Evolutionary conservation across 352 stramenopile species (phyloP), one percentile per base, ranked within the genome.

Genomic region (Pythium catenulatum): DNA sequence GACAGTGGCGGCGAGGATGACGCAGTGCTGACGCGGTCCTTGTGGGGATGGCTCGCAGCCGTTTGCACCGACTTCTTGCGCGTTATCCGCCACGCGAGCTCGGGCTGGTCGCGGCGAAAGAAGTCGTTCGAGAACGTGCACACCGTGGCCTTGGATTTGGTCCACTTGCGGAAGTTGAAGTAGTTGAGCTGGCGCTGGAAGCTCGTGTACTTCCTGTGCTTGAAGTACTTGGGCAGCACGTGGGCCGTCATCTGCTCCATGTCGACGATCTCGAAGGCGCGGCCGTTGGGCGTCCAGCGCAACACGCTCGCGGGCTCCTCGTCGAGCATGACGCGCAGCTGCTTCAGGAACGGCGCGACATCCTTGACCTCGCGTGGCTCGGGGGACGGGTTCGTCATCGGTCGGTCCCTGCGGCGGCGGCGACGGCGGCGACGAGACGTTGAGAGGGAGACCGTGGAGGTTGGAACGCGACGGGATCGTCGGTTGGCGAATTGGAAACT

Each of bases 111-210:
- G 25, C 93, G 91, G 74, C 91, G 82, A 70, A 96, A 96, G 80
- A 92, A 95, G 30, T 87, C 82, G 86, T 97, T 97, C 32, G 89
- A 95, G 83, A 97, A 97, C 23, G 94, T 97, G 92, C 94, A 97
- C 14, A 96, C 92, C 30, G 93, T 88, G n/a, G 82, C 92, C 77
- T 95, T 95, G 76, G 93, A 96, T 84, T 97, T 97, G 87, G 94
- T 97, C 94, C 94, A 97, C 80, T 98, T 98, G 90, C 95, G 93
- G 90, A 99, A 99, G 86, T 90, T 96, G 85, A 99, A 99, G 87
- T 99, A 99, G 92, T 98, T 99, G 79, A 99, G 94, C 82, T 99
- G 97, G 37, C 97, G 95, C 82, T 98, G 96, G 80, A 99, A 98
- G 73, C 96, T 99, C 75, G 97, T 97, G 93, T 99, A 99, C 84